Evolutionary conservation across 2,329 filamentous ascomycete genomes (phyloP), one percentile per base, ranked within the genome.

Genomic region (Botryotinia convoluta): DNA sequence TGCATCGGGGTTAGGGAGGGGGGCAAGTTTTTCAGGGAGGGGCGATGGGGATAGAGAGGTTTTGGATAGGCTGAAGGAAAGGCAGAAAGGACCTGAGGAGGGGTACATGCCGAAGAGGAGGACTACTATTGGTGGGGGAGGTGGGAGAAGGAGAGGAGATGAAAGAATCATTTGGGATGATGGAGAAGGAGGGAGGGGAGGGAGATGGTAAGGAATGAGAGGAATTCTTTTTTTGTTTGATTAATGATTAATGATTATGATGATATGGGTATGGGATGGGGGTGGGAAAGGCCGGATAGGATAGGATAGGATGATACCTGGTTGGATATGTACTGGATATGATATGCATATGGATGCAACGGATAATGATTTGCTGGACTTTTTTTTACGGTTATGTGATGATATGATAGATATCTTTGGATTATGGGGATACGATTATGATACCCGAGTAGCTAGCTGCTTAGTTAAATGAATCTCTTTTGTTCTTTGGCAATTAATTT

Each of bases 51-150:
- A 32, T 26, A 57, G n/a, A 29, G 65, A 57, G 4, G 48, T 76
- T 64, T 67, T 70, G 44, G 45, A 74, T 60, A 59, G 76, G 35
- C 62, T 77, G 69, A 76, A 65, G 45, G 73, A 77, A 62, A 74
- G 74, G 39, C 74, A 75, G 57, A 69, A 72, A 54, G 71, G 54
- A 5, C 61, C 61, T 20, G 70, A 72, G 48, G 70, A 57, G 29
- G 48, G 70, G 0, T 67, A 65, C 29, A 22, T 29, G n/a, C 70
- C 70, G 16, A 72, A 67, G 61, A 72, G 70, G 14, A 72, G 70
- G 37, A 57, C 42, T 42, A 72, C 70, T 20, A 37, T 51, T 20
- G 45, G 64, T 10, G 29, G 39, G 9, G 69, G 45, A 4, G 37
- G 37, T 35, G 32, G 62, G 29, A 16, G 70, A 42, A n/a, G n/a